Conservation (phyloP, 768 basidiomycete genomes). For the Sistotremastrum niveocremeum region DNA sequence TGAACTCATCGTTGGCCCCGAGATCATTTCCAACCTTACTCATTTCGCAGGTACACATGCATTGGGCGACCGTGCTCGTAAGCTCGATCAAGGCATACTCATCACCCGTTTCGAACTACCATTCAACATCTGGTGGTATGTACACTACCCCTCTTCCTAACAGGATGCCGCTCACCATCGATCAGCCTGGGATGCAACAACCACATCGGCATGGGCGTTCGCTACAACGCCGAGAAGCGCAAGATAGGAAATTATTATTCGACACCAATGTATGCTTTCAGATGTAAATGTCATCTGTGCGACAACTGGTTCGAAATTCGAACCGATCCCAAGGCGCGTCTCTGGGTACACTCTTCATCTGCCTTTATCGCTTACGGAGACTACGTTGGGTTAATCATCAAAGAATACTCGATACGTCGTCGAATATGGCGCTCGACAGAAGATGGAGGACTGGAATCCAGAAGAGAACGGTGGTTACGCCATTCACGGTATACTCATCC, state of each 20-base stretch:
- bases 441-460: slow-evolving; percentile 95
- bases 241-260: slow-evolving; percentile 92
- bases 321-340: slow-evolving; percentile 83
- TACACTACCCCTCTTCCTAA: slow-evolving; percentile 2
- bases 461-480: slow-evolving; percentile 92
- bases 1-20: not conserved
- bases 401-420: slow-evolving; percentile 96
- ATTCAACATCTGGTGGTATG: slow-evolving; percentile 94
- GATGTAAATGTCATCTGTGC: slow-evolving; percentile 97
- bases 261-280: slow-evolving; percentile 87
- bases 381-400: not conserved
- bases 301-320: slow-evolving; percentile 96
- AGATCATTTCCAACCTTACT: not conserved
- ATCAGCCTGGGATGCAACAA: slow-evolving; percentile 82
- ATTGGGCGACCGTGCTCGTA: slow-evolving; percentile 82
- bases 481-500: slow-evolving; percentile 46
- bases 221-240: slow-evolving; percentile 99
- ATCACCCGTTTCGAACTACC: slow-evolving; percentile 94
- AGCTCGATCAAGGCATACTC: slow-evolving; percentile 91
- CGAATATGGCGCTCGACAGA: slow-evolving; percentile 80
- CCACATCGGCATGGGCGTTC: slow-evolving; percentile 97
- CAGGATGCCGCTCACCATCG: not conserved
- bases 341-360: not conserved
- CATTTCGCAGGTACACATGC: slow-evolving; percentile 72
- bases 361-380: not conserved